Conservation (phyloP, 1,284 basidiomycete genomes). For the Sporisorium scitamineum region DNA sequence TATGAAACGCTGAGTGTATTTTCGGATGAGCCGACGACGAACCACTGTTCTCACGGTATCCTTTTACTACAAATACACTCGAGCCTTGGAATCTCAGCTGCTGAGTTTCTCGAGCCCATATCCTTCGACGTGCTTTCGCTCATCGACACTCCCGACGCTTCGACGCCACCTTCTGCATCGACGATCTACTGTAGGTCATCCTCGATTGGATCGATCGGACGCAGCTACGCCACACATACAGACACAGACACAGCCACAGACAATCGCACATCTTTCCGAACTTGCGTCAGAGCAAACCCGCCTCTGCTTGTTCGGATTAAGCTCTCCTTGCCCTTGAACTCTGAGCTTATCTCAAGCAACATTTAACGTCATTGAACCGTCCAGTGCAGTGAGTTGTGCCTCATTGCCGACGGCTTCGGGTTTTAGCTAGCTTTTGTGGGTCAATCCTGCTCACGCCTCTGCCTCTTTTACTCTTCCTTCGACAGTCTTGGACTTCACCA, state of each 20-base stretch:
- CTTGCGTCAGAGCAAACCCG: neutral
- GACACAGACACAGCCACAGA: neutral
- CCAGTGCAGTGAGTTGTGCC: constrained; percentile 12
- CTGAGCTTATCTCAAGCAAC: constrained; percentile 15
- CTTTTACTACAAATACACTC: neutral
- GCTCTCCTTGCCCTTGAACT: constrained; percentile 7
- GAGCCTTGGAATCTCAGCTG: neutral
- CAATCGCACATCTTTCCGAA: neutral
- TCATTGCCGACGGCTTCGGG: constrained; percentile 2
- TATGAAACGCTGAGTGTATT: constrained; percentile 15
- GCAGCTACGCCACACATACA: neutral
- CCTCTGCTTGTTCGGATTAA: constrained; percentile 2
- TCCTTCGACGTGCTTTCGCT: neutral
- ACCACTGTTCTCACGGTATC: neutral
- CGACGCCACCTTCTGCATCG: neutral
- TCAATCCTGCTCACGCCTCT: constrained; percentile 3
- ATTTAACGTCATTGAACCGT: constrained; percentile 15
- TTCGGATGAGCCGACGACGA: constrained; percentile 15
- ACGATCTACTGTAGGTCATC: constrained; percentile 5
- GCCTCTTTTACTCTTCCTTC: neutral
- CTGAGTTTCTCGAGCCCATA: too few relatives aligned
- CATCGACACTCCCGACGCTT: constrained; percentile 1
- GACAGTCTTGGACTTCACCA: neutral
- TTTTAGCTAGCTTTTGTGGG: neutral
- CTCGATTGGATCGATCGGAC: constrained; percentile 2